Evolutionary conservation across 495 filamentous ascomycete genomes (phyloP).

Genomic region (Rhypophila decipiens): DNA sequence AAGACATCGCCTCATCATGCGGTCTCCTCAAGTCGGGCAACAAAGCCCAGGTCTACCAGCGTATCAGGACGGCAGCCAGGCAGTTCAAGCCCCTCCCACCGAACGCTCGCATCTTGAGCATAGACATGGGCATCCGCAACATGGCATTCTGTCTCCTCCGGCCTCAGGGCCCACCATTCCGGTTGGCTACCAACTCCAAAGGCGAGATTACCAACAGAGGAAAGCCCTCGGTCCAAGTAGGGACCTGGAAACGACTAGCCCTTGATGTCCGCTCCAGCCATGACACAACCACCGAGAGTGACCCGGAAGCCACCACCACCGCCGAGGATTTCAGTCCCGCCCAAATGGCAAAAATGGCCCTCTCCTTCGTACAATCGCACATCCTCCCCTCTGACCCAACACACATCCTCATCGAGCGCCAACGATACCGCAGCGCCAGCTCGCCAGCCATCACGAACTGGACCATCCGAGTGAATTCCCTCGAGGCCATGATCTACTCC

Average conservation of each 20-base stretch:
- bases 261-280: no score
- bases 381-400: slow-evolving; percentile 52
- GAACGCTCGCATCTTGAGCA: slow-evolving; percentile 54
- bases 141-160: slow-evolving; percentile 66
- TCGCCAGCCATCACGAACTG: slow-evolving; percentile 68
- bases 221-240: not conserved
- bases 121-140: slow-evolving; percentile 85
- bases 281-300: not conserved
- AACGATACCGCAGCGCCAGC: slow-evolving; percentile 72
- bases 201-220: not conserved
- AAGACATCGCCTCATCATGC: no score
- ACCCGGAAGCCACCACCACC: not conserved
- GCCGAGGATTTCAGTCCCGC: slow-evolving; percentile 50
- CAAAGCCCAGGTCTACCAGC: slow-evolving; percentile 8
- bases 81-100: slow-evolving; percentile 10
- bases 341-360: slow-evolving; percentile 54
- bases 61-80: slow-evolving; percentile 15
- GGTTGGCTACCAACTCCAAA: not conserved
- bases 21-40: slow-evolving; percentile 17
- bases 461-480: slow-evolving; percentile 83
- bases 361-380: slow-evolving; percentile 49
- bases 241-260: not conserved
- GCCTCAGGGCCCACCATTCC: slow-evolving; percentile 7
- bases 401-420: slow-evolving; percentile 80
- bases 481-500: slow-evolving; percentile 84